Evolutionary conservation across 495 filamentous ascomycete genomes (phyloP), one percentile per base, ranked within the genome.

Genomic region (Podospora conica): DNA sequence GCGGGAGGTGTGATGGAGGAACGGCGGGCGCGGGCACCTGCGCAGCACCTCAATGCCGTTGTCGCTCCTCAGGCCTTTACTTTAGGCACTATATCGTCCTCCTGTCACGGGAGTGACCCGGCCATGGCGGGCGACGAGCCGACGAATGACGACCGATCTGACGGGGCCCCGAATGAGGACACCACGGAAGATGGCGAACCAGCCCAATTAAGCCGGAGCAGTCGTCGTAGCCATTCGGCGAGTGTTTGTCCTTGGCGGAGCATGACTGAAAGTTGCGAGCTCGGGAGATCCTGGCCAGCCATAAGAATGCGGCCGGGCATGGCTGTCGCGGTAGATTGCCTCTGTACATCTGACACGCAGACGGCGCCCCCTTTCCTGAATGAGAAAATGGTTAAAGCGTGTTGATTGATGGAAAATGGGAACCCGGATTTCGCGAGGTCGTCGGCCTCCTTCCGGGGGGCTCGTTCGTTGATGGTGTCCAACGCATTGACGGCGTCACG

Each of bases 31-130:
- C 63, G 65, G 66, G 64, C 66, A 57, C 66, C 68, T 66, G 68
- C 68, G n/a, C 65, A 70, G 27, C 61, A 24, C 7, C 20, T 70
- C 71, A 70, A 74, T 73, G 73, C 71, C 72, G 68, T 59, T 65
- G 55, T 57, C 64, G 67, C 61, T 48, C 54, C 60, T 68, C 24
- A 65, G 65, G 22, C 62, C 58, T 31, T 25, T 31, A 68, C 60
- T 71, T 72, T 74, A 71, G 73, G 66, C 69, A 72, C 61, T 74
- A 72, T 67, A 54, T 58, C 22, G 61, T 23, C 55, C 60, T 33
- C 58, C 61, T 63, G 62, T 72, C 70, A 72, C 54, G 68, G 66
- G 68, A 22, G 55, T 33, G 21, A 28, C 53, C 18, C 56, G 62
- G 58, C 58, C 31, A 48, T 29, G 27, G 28, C 25, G 28, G 68